phyloP scores from a whole-genome alignment of 2,329 filamentous ascomycete species.

The Arthrobotrys entomopaga region DNA sequence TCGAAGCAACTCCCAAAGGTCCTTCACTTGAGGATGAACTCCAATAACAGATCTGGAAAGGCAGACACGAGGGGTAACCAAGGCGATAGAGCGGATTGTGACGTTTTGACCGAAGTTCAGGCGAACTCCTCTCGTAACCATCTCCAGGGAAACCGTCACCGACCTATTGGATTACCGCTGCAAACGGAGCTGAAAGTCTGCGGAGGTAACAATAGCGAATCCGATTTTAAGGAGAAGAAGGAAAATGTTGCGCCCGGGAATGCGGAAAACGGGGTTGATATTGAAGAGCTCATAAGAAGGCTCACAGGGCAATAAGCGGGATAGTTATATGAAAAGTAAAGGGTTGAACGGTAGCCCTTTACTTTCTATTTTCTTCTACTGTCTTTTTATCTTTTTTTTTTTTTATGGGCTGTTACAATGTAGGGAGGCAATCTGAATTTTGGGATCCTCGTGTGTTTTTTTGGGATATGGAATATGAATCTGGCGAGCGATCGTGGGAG shows the following conservation, averaged over 20 bases:
- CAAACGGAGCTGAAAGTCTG: constrained; percentile 49
- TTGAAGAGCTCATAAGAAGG: constrained; percentile 51
- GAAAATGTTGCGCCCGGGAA: constrained; percentile 41
- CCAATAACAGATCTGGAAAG: constrained; percentile 2
- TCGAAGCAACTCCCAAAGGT: constrained; percentile 10
- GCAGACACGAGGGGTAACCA: constrained; percentile 6
- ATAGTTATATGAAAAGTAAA: no score
- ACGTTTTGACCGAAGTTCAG: constrained; percentile 26
- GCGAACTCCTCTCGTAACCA: constrained; percentile 15
- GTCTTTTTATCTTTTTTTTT: no score
- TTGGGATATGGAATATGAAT: constrained; percentile 1
- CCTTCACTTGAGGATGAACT: constrained; percentile 9
- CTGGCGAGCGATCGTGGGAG: neutral
- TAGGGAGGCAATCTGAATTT: neutral
- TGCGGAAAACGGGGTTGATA: constrained; percentile 31
- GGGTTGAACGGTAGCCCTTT: no score
- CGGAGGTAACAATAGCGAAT: constrained; percentile 1
- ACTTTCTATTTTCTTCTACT: no score
- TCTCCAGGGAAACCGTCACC: constrained; percentile 12
- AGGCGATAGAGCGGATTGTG: constrained; percentile 13
- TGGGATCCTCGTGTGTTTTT: constrained; percentile 4
- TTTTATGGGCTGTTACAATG: no score
- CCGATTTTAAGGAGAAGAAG: constrained; percentile 22
- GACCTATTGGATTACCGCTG: constrained; percentile 31
- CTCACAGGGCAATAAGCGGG: constrained; percentile 33